Percentiles rank a stretch among this genome's conserved stretches.
phyloP scores from a whole-genome alignment of 2,329 filamentous ascomycete genomes.

The Pseudopyricularia cyperi region DNA sequence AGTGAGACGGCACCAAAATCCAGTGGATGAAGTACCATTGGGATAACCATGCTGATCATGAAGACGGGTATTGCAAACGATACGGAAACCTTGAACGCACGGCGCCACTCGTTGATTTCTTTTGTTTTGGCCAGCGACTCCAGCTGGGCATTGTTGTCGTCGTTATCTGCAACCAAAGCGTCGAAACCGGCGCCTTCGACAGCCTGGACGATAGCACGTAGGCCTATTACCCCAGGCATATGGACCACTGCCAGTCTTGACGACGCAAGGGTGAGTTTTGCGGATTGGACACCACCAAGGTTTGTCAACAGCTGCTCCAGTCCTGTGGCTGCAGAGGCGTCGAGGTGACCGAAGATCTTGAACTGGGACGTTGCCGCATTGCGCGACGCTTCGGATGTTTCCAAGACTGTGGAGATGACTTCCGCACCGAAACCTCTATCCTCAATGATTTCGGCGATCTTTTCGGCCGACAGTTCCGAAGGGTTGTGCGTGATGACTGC shows the following conservation, averaged over 20 bases:
- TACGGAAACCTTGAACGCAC: conserved; percentile 64
- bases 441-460: conserved; percentile 74
- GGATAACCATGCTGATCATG: conserved; percentile 82
- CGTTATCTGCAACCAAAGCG: conserved; percentile 75
- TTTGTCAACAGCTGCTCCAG: conserved; percentile 57
- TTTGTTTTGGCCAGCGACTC: conserved; percentile 93
- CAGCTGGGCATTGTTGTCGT: conserved; percentile 93
- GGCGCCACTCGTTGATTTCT: conserved; percentile 87
- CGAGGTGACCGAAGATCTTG: conserved; percentile 69
- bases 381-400: conserved; percentile 38
- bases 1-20: conserved; percentile 62
- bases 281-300: conserved; percentile 61
- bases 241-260: conserved; percentile 65
- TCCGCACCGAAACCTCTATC: conserved; percentile 80
- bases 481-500: conserved; percentile 79
- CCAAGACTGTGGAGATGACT: conserved; percentile 62
- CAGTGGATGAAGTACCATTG: conserved; percentile 65
- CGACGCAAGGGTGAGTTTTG: conserved; percentile 58
- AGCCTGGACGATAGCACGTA: conserved; percentile 69
- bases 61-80: conserved; percentile 84
- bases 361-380: conserved; percentile 55
- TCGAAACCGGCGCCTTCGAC: conserved; percentile 79
- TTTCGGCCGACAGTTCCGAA: conserved; percentile 52
- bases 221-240: conserved; percentile 56
- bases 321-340: conserved; percentile 56